A percentile compares a stretch with the other conserved stretches of the same genome.
phyloP scores from a whole-genome alignment of 139 green algal genomes.

The Haematococcus lacustris region DNA sequence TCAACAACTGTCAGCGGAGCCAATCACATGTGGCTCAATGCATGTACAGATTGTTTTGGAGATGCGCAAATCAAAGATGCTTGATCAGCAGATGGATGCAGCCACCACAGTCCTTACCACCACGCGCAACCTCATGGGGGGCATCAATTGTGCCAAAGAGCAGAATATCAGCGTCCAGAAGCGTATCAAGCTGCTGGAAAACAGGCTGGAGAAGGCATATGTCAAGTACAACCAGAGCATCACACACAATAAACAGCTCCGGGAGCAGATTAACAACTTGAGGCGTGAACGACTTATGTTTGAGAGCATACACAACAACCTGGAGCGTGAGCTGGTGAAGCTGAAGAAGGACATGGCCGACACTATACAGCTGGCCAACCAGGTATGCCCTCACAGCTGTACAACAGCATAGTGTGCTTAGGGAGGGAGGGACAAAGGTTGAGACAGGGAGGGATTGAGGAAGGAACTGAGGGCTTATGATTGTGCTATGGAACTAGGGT shows the following conservation, averaged over 20 bases:
- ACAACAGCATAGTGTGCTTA: too few relatives aligned
- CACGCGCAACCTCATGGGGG: slow-evolving; percentile 64
- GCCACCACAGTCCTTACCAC: slow-evolving; percentile 28
- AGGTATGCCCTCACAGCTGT: too few relatives aligned
- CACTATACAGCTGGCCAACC: slow-evolving; percentile 59
- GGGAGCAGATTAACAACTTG: slow-evolving; percentile 78
- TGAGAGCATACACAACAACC: slow-evolving; percentile 74
- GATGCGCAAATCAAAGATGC: slow-evolving; percentile 44
- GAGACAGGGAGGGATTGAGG: too few relatives aligned
- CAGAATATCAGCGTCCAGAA: slow-evolving; percentile 45
- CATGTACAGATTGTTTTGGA: slow-evolving; percentile 55
- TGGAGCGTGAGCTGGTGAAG: slow-evolving; percentile 61
- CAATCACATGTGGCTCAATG: slow-evolving; percentile 44
- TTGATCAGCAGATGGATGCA: slow-evolving; percentile 37
- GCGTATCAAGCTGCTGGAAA: slow-evolving; percentile 78
- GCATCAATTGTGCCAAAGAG: slow-evolving; percentile 66
- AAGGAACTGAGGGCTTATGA: too few relatives aligned
- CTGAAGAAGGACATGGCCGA: slow-evolving; percentile 75
- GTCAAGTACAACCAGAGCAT: slow-evolving; percentile 73
- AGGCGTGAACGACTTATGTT: slow-evolving; percentile 82
- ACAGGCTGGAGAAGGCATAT: slow-evolving; percentile 71
- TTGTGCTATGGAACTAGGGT: too few relatives aligned
- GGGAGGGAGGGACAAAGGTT: too few relatives aligned
- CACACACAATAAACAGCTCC: slow-evolving; percentile 70
- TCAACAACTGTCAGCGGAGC: too few relatives aligned